Evolutionary conservation across 331 rosid species (phyloP).

Genomic region (Quercus tomentella): DNA sequence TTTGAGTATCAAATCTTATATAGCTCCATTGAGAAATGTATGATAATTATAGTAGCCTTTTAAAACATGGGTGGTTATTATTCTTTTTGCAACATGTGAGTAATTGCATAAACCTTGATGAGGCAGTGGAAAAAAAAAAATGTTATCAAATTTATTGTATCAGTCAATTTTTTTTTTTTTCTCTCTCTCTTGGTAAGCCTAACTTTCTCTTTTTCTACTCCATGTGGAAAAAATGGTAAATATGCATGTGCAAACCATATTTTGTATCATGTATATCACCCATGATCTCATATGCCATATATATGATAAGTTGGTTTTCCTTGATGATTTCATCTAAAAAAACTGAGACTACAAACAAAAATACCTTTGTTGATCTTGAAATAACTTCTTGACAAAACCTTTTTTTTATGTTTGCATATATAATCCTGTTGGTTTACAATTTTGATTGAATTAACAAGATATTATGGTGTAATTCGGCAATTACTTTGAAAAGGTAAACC

Average conservation of each 20-base stretch:
- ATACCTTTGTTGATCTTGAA: too few relatives aligned
- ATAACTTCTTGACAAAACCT: too few relatives aligned
- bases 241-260: slow-evolving; percentile 7
- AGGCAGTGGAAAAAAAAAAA: not conserved
- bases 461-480: too few relatives aligned
- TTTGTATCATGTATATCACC: not conserved
- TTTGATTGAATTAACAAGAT: too few relatives aligned
- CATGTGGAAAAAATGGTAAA: slow-evolving; percentile 3
- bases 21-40: not conserved
- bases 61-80: not conserved
- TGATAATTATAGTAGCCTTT: not conserved
- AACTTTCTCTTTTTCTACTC: slow-evolving; percentile 30
- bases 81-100: slow-evolving; percentile 11
- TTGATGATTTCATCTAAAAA: too few relatives aligned
- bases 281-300: not conserved
- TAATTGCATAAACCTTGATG: slow-evolving; percentile 16
- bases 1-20: not conserved
- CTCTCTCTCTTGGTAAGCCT: slow-evolving; percentile 20
- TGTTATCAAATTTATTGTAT: slow-evolving; percentile 18
- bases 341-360: too few relatives aligned
- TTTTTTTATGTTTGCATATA: too few relatives aligned
- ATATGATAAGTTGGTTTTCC: too few relatives aligned
- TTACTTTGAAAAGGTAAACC: too few relatives aligned
- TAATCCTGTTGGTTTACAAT: too few relatives aligned
- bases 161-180: slow-evolving; percentile 6